Evolutionary conservation across 495 filamentous ascomycete genomes (phyloP).

Genomic region (Annulohypoxylon nitens): DNA sequence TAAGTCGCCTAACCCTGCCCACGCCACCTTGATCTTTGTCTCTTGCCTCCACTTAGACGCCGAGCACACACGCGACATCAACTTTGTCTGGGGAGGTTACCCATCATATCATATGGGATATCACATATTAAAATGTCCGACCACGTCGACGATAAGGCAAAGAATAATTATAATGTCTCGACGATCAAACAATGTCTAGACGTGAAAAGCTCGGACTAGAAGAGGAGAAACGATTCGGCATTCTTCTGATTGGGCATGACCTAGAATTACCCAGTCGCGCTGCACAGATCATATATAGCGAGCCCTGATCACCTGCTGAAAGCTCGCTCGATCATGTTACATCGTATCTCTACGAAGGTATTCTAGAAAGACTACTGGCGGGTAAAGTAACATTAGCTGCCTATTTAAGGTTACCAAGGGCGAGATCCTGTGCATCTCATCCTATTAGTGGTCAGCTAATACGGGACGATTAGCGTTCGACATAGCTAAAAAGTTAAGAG

Average conservation of each 20-base stretch:
- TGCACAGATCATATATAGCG: background rate
- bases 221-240: background rate
- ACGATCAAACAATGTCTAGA: slow-evolving; percentile 14
- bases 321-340: slow-evolving; percentile 30
- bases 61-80: slow-evolving; percentile 10
- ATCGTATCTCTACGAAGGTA: slow-evolving; percentile 12
- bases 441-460: slow-evolving; percentile 1
- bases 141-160: background rate
- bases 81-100: background rate
- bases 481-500: background rate
- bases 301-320: background rate
- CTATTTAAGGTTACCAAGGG: slow-evolving; percentile 14
- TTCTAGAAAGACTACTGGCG: slow-evolving; percentile 35
- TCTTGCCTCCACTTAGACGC: background rate
- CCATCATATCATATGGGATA: slow-evolving; percentile 17
- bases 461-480: background rate
- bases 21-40: slow-evolving; percentile 5
- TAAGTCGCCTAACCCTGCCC: slow-evolving; percentile 20
- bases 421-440: background rate
- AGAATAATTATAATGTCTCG: background rate
- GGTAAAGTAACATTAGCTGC: slow-evolving; percentile 17
- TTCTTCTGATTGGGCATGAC: background rate
- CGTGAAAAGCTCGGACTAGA: background rate
- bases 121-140: slow-evolving; percentile 1
- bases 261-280: background rate